Evolutionary conservation across 2,329 filamentous ascomycete genomes (phyloP), one percentile per base, ranked within the genome.

Genomic region (Microsporum canis): DNA sequence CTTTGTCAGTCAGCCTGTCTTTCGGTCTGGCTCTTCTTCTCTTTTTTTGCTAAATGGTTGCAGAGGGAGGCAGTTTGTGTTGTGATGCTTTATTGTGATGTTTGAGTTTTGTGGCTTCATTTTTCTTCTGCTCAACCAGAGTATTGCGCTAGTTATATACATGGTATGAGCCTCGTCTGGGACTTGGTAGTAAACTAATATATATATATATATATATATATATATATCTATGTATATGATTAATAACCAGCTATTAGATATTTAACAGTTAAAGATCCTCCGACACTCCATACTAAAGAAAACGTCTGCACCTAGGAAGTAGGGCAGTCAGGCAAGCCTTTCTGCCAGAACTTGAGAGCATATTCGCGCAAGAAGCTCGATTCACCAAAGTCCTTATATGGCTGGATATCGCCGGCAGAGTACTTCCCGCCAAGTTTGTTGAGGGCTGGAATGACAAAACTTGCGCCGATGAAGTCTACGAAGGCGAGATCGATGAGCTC

Each of bases 321-420:
- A 33, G 62, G 43, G 38, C 65, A 66, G 43, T 64, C 61, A 6
- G 60, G 58, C 39, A 64, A 43, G 17, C 60, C 60, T 43, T 62
- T 41, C 59, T 65, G 60, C 68, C 68, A 70, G 17, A 36, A 51
- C 51, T 63, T 64, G 64, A 67, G 66, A 3, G 71, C 71, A 65
- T 75, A 74, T 59, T 65, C 66, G 2, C 68, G 70, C 36, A 74
- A 61, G 58, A 72, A 71, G 34, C 61, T 66, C 56, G 73, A 69
- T 12, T 67, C 67, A 3, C 68, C 70, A 45, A 70, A 72, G 17
- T 60, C 66, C 8, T 58, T 47, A 64, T 73, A 74, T 55, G 68
- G 64, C n/a, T 62, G 49, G 14, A 73, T 66, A 58, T 72, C 68
- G 3, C 57, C 62, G 33, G 45, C 62, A 1, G 69, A 71, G 49